Evolutionary conservation across 352 stramenopile species (phyloP), one percentile per base, ranked within the genome.

Genomic region (Plasmopara muralis): DNA sequence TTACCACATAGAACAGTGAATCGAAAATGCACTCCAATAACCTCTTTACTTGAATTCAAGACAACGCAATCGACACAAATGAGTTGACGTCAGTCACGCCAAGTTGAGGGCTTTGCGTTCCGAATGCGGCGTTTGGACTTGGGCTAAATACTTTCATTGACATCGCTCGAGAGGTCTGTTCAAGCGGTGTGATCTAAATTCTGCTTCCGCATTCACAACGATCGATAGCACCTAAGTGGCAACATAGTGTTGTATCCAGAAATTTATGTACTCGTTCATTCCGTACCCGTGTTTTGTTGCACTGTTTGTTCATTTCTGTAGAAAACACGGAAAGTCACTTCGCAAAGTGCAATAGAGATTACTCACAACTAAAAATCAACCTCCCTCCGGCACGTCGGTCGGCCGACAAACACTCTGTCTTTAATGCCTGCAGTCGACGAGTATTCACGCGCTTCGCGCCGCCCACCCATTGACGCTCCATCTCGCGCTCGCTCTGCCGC

Each of bases 381-480:
- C 46, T 35, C 28, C 57, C 9, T n/a, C 15, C 55, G 45, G 41
- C 48, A 47, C 35, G 41, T 16, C 43, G 13, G 18, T 33, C 43
- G 43, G 41, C 14, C 43, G 16, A 33, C 20, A 41, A 47, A 53
- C 52, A 35, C 16, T 60, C 34, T 37, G 25, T 47, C 29, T 38
- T 38, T 41, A 38, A 76, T 77, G 68, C 68, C 70, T 16, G 70
- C 70, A 40, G 64, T 55, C 53, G 70, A 53, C 68, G 64, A 53
- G 63, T 56, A 37, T 57, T 53, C 53, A n/a, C 66, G 67, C 18
- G 53, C 55, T 29, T 46, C 43, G 41, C 62, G 20, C 47, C 50
- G 64, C 42, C 50, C 49, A 25, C 46, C 50, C 3, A 55, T 37
- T 9, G 33, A 57, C 35, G 38, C 49, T 16, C n/a, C 42, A 14